Base-by-base conservation (phyloP, 1,284 basidiomycete genomes). In the Cutaneotrichosporon cavernicola region DNA sequence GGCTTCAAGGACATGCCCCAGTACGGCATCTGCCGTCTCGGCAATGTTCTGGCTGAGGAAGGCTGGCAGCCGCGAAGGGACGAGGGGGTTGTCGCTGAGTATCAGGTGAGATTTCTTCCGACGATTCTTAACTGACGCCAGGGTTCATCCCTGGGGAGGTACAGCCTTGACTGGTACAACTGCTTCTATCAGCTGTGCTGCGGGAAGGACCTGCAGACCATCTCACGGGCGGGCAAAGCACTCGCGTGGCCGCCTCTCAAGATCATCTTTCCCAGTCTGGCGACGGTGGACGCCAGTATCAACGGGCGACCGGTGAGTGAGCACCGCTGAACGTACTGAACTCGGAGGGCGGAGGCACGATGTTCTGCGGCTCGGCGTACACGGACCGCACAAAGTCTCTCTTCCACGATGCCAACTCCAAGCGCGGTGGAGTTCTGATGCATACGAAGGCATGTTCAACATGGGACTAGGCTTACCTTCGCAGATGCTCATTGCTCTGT, bases 391-490 rank as follows among this genome's bases (percentile, higher is more conserved):
- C 77, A 0, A 68, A 66, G 47, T 22, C 50, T 0, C 64, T 78
- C 9, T 80, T 79, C 65, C 70, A 78, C 61, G 78, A 80, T 52
- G 70, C 76, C 9, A 77, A 77, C 52, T 80, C 78, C 30, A 81
- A 81, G 60, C 68, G 75, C 9, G 79, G 79, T 14, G 76, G 76
- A 3, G 73, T 80, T 3, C 65, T 81, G 55, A 80, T 81, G 77
- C 80, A 81, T 64, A 69, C 77, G 22, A 81, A 81, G 70, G 78
- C 78, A 26, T 55, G 76, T 22, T 63, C 5, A 10, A 4, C 6
- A 11, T 22, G 40, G 49, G 6, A 26, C 22, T 50, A 26, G 40
- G 58, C 55, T 66, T n/a, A 66, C 64, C 43, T 14, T 49, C 18
- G n/a, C 38, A 80, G 78, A 72, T 79, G 59, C 63, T 81, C 11